These are phyloP conservation scores for Ceratocystis alfenasii DNA, from an alignment of 2,329 filamentous ascomycete genomes.

Conservation along the genomic window DNA sequence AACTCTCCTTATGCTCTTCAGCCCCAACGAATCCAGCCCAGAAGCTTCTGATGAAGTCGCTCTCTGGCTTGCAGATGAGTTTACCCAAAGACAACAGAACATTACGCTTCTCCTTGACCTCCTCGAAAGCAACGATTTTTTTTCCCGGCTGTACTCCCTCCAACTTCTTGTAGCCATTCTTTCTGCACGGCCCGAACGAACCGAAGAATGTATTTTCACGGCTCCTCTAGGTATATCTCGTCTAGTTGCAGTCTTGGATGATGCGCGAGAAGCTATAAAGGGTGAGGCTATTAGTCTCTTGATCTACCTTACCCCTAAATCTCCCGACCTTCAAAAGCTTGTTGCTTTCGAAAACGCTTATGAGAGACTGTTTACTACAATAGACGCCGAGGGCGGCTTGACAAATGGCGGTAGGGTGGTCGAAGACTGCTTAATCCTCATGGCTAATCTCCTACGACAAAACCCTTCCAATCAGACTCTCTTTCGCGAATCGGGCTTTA, in stretches of 20 bases:
- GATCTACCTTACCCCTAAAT: conserved; percentile 75
- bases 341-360: conserved; percentile 94
- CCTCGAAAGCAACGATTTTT: conserved; percentile 76
- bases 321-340: conserved; percentile 81
- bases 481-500: conserved; percentile 81
- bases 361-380: conserved; percentile 70
- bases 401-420: conserved; percentile 73
- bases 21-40: conserved; percentile 56
- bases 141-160: conserved; percentile 78
- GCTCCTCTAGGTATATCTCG: conserved; percentile 80
- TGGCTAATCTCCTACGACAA: conserved; percentile 76
- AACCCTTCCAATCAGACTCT: conserved; percentile 89
- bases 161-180: conserved; percentile 82
- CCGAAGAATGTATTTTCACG: conserved; percentile 85
- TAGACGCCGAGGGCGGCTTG: conserved; percentile 70
- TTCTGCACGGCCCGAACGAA: conserved; percentile 73
- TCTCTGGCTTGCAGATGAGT: conserved; percentile 93
- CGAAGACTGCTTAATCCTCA: conserved; percentile 82
- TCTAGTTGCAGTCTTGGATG: conserved; percentile 72
- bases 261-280: conserved; percentile 72
- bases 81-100: conserved; percentile 95
- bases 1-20: conserved; percentile 88
- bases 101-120: conserved; percentile 83
- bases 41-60: conserved; percentile 95
- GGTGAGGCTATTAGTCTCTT: conserved; percentile 81